phyloP scores from a whole-genome alignment of 2,329 filamentous ascomycete species.

The Alternaria sp. region DNA sequence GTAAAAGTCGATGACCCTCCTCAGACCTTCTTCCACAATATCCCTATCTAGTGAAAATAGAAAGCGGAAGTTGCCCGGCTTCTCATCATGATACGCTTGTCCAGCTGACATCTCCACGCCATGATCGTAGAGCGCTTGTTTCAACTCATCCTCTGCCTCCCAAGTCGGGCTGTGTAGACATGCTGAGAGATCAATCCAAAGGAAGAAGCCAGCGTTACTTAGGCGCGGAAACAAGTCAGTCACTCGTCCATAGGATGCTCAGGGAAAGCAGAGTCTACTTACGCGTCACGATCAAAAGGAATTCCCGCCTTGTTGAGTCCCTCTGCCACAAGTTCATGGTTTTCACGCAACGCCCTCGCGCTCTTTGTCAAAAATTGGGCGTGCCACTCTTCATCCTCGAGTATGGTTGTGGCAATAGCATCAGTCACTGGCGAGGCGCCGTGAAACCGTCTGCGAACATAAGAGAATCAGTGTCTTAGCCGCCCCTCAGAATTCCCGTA shows the following conservation, averaged over 20 bases:
- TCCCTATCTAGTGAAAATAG: slow-evolving; percentile 51
- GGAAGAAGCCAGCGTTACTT: slow-evolving; percentile 66
- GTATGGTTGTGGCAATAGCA: slow-evolving; percentile 28
- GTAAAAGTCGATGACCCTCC: slow-evolving; percentile 22
- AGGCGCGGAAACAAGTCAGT: slow-evolving; percentile 22
- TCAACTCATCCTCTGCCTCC: slow-evolving; percentile 38
- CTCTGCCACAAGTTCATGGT: neutral
- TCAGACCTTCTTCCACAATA: slow-evolving; percentile 48
- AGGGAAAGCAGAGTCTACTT: neutral
- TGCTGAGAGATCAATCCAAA: slow-evolving; percentile 61
- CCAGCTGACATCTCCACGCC: slow-evolving; percentile 35
- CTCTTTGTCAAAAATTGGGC: slow-evolving; percentile 3
- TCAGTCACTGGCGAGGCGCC: slow-evolving; percentile 27
- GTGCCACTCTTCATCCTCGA: slow-evolving; percentile 31
- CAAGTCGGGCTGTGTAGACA: slow-evolving; percentile 19
- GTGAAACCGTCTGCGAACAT: slow-evolving; percentile 40
- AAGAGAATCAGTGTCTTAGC: neutral
- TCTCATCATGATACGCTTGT: slow-evolving; percentile 47
- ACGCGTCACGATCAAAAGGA: slow-evolving; percentile 8
- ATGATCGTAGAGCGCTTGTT: slow-evolving; percentile 22
- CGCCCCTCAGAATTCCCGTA: neutral
- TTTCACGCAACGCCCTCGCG: neutral
- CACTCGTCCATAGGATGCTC: neutral
- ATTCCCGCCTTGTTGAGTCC: slow-evolving; percentile 8
- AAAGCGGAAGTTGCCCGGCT: slow-evolving; percentile 55